A percentile compares a stretch with the other conserved stretches of the same genome.
phyloP scores from a whole-genome alignment of 495 filamentous ascomycete species.

The Tuber indicum region DNA sequence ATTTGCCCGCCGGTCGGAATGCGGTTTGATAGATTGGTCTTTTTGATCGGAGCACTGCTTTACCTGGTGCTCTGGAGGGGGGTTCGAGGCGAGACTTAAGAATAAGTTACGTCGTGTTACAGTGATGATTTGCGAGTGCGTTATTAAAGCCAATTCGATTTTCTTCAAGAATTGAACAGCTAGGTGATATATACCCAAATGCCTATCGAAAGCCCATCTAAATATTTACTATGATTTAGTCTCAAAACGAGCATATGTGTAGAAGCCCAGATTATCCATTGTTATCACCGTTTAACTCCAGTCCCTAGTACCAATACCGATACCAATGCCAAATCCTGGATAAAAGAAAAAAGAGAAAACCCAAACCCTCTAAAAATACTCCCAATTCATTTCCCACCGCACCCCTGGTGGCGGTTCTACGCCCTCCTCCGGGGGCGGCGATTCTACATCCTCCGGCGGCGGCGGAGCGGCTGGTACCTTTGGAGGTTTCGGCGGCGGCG shows the following conservation, averaged over 20 bases:
- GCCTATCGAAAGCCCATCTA: background rate
- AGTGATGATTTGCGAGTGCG: background rate
- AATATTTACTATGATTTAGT: background rate
- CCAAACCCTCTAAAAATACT: background rate
- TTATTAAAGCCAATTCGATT: background rate
- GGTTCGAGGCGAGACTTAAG: background rate
- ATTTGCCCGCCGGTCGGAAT: background rate
- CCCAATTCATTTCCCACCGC: background rate
- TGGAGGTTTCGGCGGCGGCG: background rate
- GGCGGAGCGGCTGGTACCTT: background rate
- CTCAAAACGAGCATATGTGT: background rate
- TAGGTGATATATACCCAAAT: background rate
- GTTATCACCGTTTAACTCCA: background rate
- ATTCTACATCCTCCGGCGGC: background rate
- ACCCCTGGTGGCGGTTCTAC: background rate
- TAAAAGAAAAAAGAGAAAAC: background rate
- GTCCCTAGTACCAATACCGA: background rate
- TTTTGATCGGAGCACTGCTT: background rate
- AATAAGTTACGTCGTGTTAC: background rate
- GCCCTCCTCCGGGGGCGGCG: background rate
- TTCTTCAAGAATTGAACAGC: background rate
- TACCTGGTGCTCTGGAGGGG: background rate
- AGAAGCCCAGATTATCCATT: background rate
- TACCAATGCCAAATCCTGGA: background rate
- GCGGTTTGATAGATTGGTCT: background rate